Evolutionary conservation across 73 alveolate species (phyloP).

Genomic region (Stentor roeselii): DNA sequence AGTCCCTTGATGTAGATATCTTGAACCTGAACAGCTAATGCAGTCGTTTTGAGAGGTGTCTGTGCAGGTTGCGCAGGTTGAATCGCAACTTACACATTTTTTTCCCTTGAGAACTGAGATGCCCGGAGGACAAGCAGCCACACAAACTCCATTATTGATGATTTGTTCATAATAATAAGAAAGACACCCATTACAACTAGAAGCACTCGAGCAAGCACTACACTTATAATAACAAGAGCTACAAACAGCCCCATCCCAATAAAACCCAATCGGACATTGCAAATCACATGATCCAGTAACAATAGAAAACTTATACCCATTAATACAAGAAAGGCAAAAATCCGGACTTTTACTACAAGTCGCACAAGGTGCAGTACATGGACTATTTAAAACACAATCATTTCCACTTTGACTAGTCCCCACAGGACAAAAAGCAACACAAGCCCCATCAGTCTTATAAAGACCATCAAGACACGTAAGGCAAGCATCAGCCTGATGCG

Average conservation of each 20-base stretch:
- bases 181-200: constrained; percentile 4
- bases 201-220: background rate
- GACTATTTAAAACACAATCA: background rate
- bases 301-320: background rate
- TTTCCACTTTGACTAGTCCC: background rate
- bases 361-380: background rate
- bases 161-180: background rate
- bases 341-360: background rate
- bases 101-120: background rate
- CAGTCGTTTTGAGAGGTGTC: background rate
- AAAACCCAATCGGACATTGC: background rate
- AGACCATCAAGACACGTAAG: background rate
- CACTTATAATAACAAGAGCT: background rate
- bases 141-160: background rate
- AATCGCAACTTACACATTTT: background rate
- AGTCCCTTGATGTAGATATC: background rate
- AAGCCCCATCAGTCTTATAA: background rate
- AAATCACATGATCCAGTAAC: background rate
- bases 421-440: background rate
- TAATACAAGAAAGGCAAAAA: background rate
- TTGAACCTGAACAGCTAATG: background rate
- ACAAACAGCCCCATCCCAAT: background rate
- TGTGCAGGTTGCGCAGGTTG: background rate
- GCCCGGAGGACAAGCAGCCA: background rate
- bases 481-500: background rate